A percentile compares a stretch with the other conserved stretches of the same genome.
These are phyloP conservation scores for Quercus alba DNA, from an alignment of 306 rosid genomes.

Conservation along the genomic window DNA sequence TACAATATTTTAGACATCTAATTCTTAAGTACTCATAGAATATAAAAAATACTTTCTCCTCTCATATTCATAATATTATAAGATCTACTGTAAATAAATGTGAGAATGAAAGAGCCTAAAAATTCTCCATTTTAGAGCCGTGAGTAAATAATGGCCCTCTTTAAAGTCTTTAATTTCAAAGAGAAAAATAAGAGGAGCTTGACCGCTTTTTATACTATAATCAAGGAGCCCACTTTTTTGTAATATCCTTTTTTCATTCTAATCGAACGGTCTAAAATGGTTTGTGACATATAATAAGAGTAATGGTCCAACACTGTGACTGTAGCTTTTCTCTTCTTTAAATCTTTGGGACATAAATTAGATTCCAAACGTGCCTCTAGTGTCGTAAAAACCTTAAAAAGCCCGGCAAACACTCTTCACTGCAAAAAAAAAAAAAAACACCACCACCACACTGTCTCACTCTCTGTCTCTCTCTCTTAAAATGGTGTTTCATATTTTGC, in stretches of 20 bases:
- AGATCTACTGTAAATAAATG: fast-evolving
- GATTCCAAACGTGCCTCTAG: slow-evolving; percentile 46
- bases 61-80: too few species aligned
- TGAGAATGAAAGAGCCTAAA: too few species aligned
- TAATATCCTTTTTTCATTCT: neutral
- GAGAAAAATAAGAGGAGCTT: too few species aligned
- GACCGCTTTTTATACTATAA: too few species aligned
- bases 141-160: too few species aligned
- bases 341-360: neutral
- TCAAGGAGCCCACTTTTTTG: too few species aligned
- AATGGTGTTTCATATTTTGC: slow-evolving; percentile 14
- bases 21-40: fast-evolving
- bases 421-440: neutral
- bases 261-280: slow-evolving; percentile 2
- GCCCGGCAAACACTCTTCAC: slow-evolving; percentile 35
- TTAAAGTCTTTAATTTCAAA: too few species aligned
- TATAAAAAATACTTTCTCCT: fast-evolving
- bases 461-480: neutral
- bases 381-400: slow-evolving; percentile 32
- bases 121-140: too few species aligned
- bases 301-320: neutral
- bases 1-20: too few species aligned
- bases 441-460: neutral
- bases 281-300: slow-evolving; percentile 5
- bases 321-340: neutral